Evolutionary conservation across 805 yeast genomes (phyloP).

Genomic region (Lachancea waltii): DNA sequence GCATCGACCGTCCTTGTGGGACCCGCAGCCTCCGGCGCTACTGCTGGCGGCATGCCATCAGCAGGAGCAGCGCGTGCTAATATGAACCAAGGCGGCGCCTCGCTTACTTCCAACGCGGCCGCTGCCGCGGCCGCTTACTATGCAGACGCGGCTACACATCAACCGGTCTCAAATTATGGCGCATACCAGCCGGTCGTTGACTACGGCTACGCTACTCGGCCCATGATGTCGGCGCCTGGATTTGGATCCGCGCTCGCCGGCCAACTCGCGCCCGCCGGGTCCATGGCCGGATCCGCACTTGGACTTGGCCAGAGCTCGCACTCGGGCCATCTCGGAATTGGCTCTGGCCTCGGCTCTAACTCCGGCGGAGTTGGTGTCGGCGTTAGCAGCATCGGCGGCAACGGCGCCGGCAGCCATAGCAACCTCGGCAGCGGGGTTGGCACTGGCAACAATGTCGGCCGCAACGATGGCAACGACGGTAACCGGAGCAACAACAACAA

Average conservation of each 20-base stretch:
- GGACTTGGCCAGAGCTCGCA: too few relatives aligned
- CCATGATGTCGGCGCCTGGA: conserved; percentile 2
- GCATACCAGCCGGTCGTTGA: conserved; percentile 4
- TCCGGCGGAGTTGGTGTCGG: not conserved
- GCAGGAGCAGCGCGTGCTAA: conserved; percentile 5
- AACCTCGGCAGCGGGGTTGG: not conserved
- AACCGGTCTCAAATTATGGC: not conserved
- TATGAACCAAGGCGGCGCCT: conserved; percentile 7
- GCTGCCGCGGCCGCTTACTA: conserved; percentile 4
- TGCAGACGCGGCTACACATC: conserved; percentile 8
- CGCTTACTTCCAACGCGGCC: conserved; percentile 10
- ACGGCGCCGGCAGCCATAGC: not conserved
- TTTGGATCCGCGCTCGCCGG: not conserved
- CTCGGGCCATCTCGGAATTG: too few relatives aligned
- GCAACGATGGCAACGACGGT: too few relatives aligned
- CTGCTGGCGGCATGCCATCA: conserved; percentile 7
- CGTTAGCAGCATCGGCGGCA: not conserved
- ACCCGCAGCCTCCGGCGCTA: conserved; percentile 1
- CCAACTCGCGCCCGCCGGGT: not conserved
- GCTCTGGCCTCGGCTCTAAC: not conserved
- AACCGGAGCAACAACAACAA: too few relatives aligned
- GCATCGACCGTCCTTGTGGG: conserved; percentile 7
- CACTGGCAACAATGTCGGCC: not conserved
- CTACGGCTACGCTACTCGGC: conserved; percentile 4
- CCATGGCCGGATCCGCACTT: too few relatives aligned